Evolutionary conservation across 805 yeast species (phyloP).

Genomic region (Ogataea paradorogensis): DNA sequence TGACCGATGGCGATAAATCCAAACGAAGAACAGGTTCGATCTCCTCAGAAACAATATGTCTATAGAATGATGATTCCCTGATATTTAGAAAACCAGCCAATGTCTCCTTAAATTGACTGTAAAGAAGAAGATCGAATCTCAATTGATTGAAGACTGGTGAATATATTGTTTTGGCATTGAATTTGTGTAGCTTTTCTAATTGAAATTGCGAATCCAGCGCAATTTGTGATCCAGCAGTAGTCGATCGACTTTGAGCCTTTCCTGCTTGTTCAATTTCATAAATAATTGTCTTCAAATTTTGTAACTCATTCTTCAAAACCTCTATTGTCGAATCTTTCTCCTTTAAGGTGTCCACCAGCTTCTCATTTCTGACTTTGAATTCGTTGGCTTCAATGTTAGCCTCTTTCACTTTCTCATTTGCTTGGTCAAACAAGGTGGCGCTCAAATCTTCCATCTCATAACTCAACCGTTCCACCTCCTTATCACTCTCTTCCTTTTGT

Average conservation of each 20-base stretch:
- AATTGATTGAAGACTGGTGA: conserved; percentile 33
- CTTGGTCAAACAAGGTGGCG: conserved; percentile 76
- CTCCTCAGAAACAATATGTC: conserved; percentile 68
- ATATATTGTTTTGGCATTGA: conserved; percentile 26
- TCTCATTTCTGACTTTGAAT: conserved; percentile 55
- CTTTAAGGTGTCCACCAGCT: conserved; percentile 48
- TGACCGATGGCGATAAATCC: conserved; percentile 62
- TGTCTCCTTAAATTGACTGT: conserved; percentile 44
- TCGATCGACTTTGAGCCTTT: neutral
- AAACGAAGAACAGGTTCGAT: conserved; percentile 69
- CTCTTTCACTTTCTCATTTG: conserved; percentile 78
- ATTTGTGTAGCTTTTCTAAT: conserved; percentile 17
- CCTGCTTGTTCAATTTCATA: conserved; percentile 47
- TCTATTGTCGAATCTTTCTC: conserved; percentile 71
- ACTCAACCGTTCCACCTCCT: conserved; percentile 56
- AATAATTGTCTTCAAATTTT: conserved; percentile 58
- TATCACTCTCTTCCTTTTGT: conserved; percentile 49
- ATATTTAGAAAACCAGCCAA: conserved; percentile 32
- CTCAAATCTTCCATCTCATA: conserved; percentile 79
- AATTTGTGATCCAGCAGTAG: conserved; percentile 1
- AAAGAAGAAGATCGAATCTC: conserved; percentile 44
- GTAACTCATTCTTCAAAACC: conserved; percentile 63
- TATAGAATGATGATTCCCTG: conserved; percentile 57
- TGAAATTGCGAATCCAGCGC: conserved; percentile 19
- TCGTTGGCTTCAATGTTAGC: conserved; percentile 69